Evolutionary conservation across 192 early-diverging fungal genomes (phyloP), one percentile per base, ranked within the genome.

Genomic region (Linnemannia exigua): DNA sequence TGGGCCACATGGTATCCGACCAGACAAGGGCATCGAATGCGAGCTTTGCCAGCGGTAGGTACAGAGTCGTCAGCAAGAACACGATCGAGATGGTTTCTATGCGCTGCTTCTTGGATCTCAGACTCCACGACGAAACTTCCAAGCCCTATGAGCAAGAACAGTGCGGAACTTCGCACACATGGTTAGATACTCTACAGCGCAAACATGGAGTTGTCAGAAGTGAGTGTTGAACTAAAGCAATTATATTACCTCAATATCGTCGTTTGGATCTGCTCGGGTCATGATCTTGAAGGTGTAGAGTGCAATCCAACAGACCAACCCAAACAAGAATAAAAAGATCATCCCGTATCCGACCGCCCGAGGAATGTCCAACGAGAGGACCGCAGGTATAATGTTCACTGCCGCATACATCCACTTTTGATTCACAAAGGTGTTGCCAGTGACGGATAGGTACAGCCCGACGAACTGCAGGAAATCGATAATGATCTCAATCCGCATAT

Each of bases 391-490:
- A 28, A 79, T 84, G 50, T 75, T 79, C 33, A 89, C 82, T 5
- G 82, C 48, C 3, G 80, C 28, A 36, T 84, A 80, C 15, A 89
- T 37, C 74, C 79, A 87, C 41, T 69, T 78, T 68, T 81, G 79
- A 3, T 84, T 80, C 8, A 82, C 70, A 47, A 86, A 86, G 9
- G 84, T 77, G 44, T 86, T 86, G 9, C 81, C 81, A 50, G 67
- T 77, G 12, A 76, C 86, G 4, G 81, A 79, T 0, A 89, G 74
- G 31, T 82, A 83, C 3, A 89, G 74, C 5, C 67, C 79, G 8
- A 87, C 74, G 31, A 89, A 84, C 70, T 89, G 88, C 47, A 89
- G 67, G 46, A 89, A 87, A 67, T 89, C 88, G 46, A 85, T 76
- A 31, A 89, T 76, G 68, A 89, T 87, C 71, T 89, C 88, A 14